Evolutionary conservation across 73 alveolate species (phyloP).

Genomic region (Paramecium tetraurelia): DNA sequence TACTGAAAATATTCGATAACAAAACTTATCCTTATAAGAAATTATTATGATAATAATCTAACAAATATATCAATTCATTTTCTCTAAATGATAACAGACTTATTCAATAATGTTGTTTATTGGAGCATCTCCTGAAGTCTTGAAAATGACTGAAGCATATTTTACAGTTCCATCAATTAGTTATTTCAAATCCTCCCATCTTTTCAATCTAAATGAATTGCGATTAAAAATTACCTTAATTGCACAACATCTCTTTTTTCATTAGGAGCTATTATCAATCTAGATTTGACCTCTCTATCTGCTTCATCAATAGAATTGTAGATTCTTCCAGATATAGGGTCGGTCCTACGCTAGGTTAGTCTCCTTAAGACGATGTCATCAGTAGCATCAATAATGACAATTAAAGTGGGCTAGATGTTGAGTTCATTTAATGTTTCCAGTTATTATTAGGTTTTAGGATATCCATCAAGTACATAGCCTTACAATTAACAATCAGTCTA

Average conservation of each 20-base stretch:
- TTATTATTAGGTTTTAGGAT: slow-evolving; percentile 84
- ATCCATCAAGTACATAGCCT: slow-evolving; percentile 95
- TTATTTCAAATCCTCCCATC: slow-evolving; percentile 62
- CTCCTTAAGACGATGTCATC: slow-evolving; percentile 70
- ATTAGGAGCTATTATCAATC: slow-evolving; percentile 30
- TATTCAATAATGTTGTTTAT: slow-evolving; percentile 33
- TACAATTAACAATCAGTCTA: slow-evolving; percentile 86
- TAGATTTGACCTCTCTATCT: slow-evolving; percentile 56
- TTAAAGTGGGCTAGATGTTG: slow-evolving; percentile 79
- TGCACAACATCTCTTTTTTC: slow-evolving; percentile 7
- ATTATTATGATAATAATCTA: not conserved
- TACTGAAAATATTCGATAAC: not conserved
- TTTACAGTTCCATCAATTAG: slow-evolving; percentile 51
- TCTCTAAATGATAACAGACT: slow-evolving; percentile 57
- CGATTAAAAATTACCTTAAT: not conserved
- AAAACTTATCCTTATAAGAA: not conserved
- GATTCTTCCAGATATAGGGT: slow-evolving; percentile 76
- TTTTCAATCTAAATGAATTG: slow-evolving; percentile 24
- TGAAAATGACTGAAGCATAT: slow-evolving; percentile 43
- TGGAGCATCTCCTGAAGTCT: slow-evolving; percentile 19
- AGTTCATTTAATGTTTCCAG: slow-evolving; percentile 76
- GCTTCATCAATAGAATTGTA: slow-evolving; percentile 64
- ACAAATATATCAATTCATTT: slow-evolving; percentile 5
- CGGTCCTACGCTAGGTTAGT: slow-evolving; percentile 68
- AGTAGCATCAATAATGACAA: slow-evolving; percentile 73